phyloP scores from a whole-genome alignment of 2,329 filamentous ascomycete genomes.

The Aureobasidium sp. region DNA sequence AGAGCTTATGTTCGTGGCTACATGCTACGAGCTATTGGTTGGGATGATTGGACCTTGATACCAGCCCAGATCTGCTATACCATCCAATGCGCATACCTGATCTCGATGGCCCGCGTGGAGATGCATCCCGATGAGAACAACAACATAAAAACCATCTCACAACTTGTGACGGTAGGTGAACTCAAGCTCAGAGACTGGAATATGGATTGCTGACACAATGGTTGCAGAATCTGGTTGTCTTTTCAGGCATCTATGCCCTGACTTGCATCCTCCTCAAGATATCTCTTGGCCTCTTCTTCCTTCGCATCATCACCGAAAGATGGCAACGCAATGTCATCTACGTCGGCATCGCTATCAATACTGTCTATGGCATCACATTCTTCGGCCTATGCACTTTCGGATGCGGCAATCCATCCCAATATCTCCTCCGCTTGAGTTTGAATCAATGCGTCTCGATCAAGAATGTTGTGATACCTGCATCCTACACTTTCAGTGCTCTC shows the following conservation, averaged over 20 bases:
- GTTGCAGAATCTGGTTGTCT: neutral
- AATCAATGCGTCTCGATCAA: slow-evolving; percentile 11
- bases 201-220: neutral
- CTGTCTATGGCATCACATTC: neutral
- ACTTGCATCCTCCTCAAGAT: slow-evolving; percentile 16
- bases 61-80: neutral
- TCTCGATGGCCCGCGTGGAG: neutral
- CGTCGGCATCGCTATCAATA: neutral
- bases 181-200: no score
- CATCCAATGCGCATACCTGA: neutral
- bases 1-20: slow-evolving; percentile 14
- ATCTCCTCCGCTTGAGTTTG: neutral
- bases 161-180: neutral
- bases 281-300: slow-evolving; percentile 17
- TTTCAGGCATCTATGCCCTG: slow-evolving; percentile 6
- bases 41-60: neutral
- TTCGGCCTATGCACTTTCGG: neutral
- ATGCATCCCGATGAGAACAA: neutral
- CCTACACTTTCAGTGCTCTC: slow-evolving; percentile 9
- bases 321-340: slow-evolving; percentile 15
- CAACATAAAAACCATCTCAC: neutral
- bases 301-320: slow-evolving; percentile 11
- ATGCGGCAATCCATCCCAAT: neutral
- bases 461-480: slow-evolving; percentile 5
- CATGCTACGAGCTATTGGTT: neutral